Base-by-base conservation (phyloP, 2,329 filamentous ascomycete genomes). In the Fusarium foetens region DNA sequence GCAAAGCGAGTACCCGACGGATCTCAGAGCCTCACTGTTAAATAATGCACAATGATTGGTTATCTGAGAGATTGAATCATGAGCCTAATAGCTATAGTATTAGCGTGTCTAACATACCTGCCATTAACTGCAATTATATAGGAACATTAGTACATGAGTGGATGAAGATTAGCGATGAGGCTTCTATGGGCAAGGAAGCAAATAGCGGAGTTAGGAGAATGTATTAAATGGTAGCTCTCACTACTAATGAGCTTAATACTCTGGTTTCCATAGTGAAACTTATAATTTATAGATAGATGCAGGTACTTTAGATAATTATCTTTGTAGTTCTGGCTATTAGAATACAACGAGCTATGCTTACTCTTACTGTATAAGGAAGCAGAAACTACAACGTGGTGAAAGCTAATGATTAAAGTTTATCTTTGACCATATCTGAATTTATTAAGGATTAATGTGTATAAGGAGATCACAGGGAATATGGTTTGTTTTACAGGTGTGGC, bases 31-130 rank as follows among this genome's bases (percentile, higher is more conserved):
- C 46, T 33, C 16, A 10, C 5, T 49, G 29, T 13, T 49, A 33
- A 1, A 19, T 9, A 9, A 0, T 8, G 9, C 5, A 19, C 6
- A 19, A 5, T 0, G 0, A 13, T 7, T 17, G 3, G 2, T 11
- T 19, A 7, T 49, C 4, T 33, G 2, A 1, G n/a, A 49, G 4
- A n/a, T 19, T 5, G 4, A 13, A 23, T 7, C 6, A 1, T 49
- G 6, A 31, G 5, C 4, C 11, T 13, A 2, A 6, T 19, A 49
- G 46, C 5, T 33, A 23, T 19, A 49, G 21, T 17, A 31, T 12
- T 3, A 13, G 17, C 0, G 10, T 9, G 17, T 27, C 11, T 13
- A 13, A 21, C 8, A 27, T 10, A 21, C 12, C 6, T 14, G 12
- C 25, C 25, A 27, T 33, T 14, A 6, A 27, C 3, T 6, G 12